Percentiles rank a stretch among this genome's conserved stretches.
Evolutionary conservation across 1,284 basidiomycete genomes (phyloP).

Genomic region (Austroboletus novae-zelandiae): DNA sequence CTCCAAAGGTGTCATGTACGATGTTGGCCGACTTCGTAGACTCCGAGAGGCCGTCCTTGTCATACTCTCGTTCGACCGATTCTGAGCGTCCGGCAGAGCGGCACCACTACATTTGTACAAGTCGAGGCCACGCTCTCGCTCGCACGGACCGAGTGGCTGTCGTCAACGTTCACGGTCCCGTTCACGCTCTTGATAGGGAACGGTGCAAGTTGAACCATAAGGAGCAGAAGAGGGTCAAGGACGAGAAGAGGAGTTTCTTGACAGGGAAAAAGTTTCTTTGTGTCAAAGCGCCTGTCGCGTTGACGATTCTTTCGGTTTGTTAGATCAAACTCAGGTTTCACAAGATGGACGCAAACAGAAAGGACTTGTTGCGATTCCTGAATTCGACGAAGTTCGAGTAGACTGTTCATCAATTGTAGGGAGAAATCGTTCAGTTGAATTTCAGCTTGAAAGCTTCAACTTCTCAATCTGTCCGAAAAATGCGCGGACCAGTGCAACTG

Average conservation of each 20-base stretch:
- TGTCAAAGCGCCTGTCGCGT: slow-evolving; percentile 31
- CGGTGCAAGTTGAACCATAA: slow-evolving; percentile 20
- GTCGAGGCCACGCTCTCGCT: slow-evolving; percentile 18
- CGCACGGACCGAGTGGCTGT: slow-evolving; percentile 11
- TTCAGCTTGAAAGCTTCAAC: no score
- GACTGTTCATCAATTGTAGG: background rate
- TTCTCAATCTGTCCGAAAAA: no score
- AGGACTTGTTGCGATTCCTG: background rate
- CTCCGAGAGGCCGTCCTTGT: slow-evolving; percentile 20
- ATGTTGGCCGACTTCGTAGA: slow-evolving; percentile 15
- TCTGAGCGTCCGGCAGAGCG: slow-evolving; percentile 10
- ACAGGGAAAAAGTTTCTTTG: slow-evolving; percentile 41
- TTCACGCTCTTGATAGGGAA: slow-evolving; percentile 18
- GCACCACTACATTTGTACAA: slow-evolving; percentile 2
- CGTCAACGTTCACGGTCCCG: slow-evolving; percentile 17
- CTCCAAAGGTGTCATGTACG: slow-evolving; percentile 21
- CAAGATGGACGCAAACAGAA: background rate
- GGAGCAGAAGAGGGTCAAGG: slow-evolving; percentile 22
- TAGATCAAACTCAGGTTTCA: slow-evolving; percentile 51
- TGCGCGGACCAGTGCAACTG: no score
- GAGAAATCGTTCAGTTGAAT: no score
- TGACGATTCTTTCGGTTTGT: no score
- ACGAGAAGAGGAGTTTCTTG: slow-evolving; percentile 46
- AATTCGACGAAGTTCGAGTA: background rate
- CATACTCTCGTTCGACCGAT: slow-evolving; percentile 10